Evolutionary conservation across 2,329 filamentous ascomycete genomes (phyloP).

Genomic region (Aspergillus luchuensis): DNA sequence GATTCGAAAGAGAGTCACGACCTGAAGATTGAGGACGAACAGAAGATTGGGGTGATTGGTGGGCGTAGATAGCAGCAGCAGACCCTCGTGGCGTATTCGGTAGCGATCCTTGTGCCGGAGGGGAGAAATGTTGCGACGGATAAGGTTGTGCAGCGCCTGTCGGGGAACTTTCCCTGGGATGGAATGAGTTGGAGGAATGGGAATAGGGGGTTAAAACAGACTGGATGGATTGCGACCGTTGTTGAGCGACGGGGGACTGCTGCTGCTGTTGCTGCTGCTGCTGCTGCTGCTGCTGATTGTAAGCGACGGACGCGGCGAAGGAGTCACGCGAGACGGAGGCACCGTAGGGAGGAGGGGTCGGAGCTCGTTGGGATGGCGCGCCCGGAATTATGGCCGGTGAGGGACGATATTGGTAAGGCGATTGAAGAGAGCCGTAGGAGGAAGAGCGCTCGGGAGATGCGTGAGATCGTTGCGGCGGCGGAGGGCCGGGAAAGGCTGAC

Average conservation of each 20-base stretch:
- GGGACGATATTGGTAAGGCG: slow-evolving; percentile 45
- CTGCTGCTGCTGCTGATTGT: slow-evolving; percentile 33
- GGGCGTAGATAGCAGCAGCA: slow-evolving; percentile 37
- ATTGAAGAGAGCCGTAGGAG: slow-evolving; percentile 42
- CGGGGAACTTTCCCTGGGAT: slow-evolving; percentile 40
- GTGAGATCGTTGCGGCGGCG: slow-evolving; percentile 44
- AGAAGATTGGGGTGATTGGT: slow-evolving; percentile 41
- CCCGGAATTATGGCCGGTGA: slow-evolving; percentile 34
- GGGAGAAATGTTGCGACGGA: slow-evolving; percentile 38
- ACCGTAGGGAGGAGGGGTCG: slow-evolving; percentile 38
- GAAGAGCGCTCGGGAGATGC: slow-evolving; percentile 47
- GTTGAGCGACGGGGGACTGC: slow-evolving; percentile 41
- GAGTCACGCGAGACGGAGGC: slow-evolving; percentile 38
- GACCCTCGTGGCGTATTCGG: slow-evolving; percentile 54
- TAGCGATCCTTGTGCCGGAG: slow-evolving; percentile 45
- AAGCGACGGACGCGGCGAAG: slow-evolving; percentile 32
- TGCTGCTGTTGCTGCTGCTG: slow-evolving; percentile 38
- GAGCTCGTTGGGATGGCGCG: slow-evolving; percentile 34
- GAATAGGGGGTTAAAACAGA: slow-evolving; percentile 40
- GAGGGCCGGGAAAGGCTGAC: slow-evolving; percentile 31
- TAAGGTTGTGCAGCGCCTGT: slow-evolving; percentile 32
- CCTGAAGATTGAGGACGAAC: slow-evolving; percentile 42
- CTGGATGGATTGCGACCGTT: slow-evolving; percentile 44
- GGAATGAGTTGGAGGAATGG: slow-evolving; percentile 36
- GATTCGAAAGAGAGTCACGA: slow-evolving; percentile 36